Evolutionary conservation across 495 filamentous ascomycete genomes (phyloP).

Genomic region (Articulospora tetracladia): DNA sequence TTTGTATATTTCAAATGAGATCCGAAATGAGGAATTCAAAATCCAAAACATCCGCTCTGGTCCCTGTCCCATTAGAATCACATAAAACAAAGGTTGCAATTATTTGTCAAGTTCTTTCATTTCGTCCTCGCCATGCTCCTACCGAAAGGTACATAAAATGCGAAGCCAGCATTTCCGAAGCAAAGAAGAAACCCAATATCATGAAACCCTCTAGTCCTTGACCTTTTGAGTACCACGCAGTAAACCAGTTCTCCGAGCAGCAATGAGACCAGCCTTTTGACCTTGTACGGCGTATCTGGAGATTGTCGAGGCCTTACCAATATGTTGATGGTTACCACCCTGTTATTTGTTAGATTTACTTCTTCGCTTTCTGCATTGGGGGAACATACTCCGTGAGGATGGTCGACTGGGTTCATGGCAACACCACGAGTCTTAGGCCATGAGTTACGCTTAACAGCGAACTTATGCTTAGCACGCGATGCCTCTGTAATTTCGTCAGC

Average conservation of each 20-base stretch:
- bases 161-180: slow-evolving; percentile 51
- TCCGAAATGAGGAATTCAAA: too few relatives aligned
- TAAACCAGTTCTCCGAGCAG: slow-evolving; percentile 97
- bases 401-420: slow-evolving; percentile 99
- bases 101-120: slow-evolving; percentile 3
- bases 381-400: slow-evolving; percentile 83
- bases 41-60: too few relatives aligned
- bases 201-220: slow-evolving; percentile 73
- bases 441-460: slow-evolving; percentile 98
- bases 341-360: slow-evolving; percentile 17
- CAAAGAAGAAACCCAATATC: slow-evolving; percentile 42
- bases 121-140: slow-evolving; percentile 27
- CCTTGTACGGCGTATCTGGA: slow-evolving; percentile 93
- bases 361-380: slow-evolving; percentile 24
- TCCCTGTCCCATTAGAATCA: too few relatives aligned
- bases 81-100: too few relatives aligned
- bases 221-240: slow-evolving; percentile 99
- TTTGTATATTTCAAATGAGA: too few relatives aligned
- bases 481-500: slow-evolving; percentile 59
- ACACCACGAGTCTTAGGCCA: slow-evolving; percentile 99
- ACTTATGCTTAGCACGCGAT: slow-evolving; percentile 98
- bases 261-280: slow-evolving; percentile 99
- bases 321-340: slow-evolving; percentile 99
- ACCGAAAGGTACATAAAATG: slow-evolving; percentile 47
- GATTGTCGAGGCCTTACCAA: slow-evolving; percentile 99